Evolutionary conservation across 1,284 basidiomycete genomes (phyloP), one percentile per base, ranked within the genome.

Genomic region (Meripilus lineatus): DNA sequence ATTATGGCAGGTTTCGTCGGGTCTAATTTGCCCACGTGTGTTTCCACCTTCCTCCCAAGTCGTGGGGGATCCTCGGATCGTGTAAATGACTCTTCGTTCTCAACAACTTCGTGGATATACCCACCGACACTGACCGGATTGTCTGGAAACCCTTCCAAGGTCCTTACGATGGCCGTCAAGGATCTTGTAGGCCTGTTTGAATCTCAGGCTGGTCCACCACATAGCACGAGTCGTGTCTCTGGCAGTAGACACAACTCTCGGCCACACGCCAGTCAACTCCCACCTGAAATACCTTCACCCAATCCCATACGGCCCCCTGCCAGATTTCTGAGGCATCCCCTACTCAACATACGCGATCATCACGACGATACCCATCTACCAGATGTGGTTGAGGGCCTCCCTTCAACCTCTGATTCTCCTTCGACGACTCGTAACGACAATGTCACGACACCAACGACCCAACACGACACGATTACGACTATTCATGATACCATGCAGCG

Each of bases 91-190:
- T n/a, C n/a, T n/a, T n/a, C n/a, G n/a, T n/a, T n/a, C n/a, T n/a
- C n/a, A n/a, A n/a, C n/a, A n/a, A n/a, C n/a, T n/a, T n/a, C n/a
- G n/a, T n/a, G n/a, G n/a, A n/a, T n/a, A n/a, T n/a, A n/a, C n/a
- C n/a, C n/a, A n/a, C n/a, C n/a, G n/a, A n/a, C n/a, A n/a, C n/a
- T n/a, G n/a, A n/a, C n/a, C n/a, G n/a, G n/a, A n/a, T n/a, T n/a
- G n/a, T n/a, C n/a, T n/a, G n/a, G n/a, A n/a, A n/a, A n/a, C n/a
- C n/a, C n/a, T n/a, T n/a, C n/a, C n/a, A n/a, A n/a, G n/a, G n/a
- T n/a, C n/a, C n/a, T n/a, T n/a, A n/a, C n/a, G n/a, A 64, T 63
- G 61, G 46, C 61, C 11, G 62, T 65, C 42, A 57, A 59, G 44
- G 58, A 59, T 34, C 38, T 65, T 32, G 58, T 62, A 24, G 54